Conservation (phyloP, 495 filamentous ascomycete species). For the Penicillium chermesinum region DNA sequence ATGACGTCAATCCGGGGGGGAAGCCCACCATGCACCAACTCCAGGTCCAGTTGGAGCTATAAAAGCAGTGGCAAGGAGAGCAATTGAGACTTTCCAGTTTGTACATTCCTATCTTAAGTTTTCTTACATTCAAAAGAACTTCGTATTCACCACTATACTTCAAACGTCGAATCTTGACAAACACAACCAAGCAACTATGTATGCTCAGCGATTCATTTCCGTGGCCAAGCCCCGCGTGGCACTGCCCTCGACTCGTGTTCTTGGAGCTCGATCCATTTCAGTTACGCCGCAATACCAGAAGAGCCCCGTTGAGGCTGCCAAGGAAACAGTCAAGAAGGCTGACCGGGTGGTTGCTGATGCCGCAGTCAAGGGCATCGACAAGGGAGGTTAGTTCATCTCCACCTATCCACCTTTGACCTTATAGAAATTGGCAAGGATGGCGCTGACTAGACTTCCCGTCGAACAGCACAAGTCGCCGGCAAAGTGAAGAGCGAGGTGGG, state of each 20-base stretch:
- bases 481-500: constrained; percentile 30
- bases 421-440: too few species aligned
- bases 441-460: too few species aligned
- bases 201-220: constrained; percentile 17
- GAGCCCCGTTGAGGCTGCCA: constrained; percentile 45
- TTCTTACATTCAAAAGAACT: too few species aligned
- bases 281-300: constrained; percentile 25
- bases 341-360: constrained; percentile 50
- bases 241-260: constrained; percentile 11
- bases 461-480: constrained; percentile 40
- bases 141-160: too few species aligned
- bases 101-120: too few species aligned
- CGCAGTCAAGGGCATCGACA: constrained; percentile 58
- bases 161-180: background rate
- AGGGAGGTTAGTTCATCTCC: constrained; percentile 41
- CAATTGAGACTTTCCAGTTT: too few species aligned
- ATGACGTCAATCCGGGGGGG: constrained; percentile 18
- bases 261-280: constrained; percentile 27
- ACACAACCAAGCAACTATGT: constrained; percentile 12
- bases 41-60: background rate
- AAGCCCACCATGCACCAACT: constrained; percentile 1
- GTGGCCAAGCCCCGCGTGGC: constrained; percentile 20
- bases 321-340: constrained; percentile 53
- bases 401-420: too few species aligned
- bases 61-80: background rate